Base-by-base conservation (phyloP, 352 stramenopile genomes). In the Aphanomyces cochlioides region DNA sequence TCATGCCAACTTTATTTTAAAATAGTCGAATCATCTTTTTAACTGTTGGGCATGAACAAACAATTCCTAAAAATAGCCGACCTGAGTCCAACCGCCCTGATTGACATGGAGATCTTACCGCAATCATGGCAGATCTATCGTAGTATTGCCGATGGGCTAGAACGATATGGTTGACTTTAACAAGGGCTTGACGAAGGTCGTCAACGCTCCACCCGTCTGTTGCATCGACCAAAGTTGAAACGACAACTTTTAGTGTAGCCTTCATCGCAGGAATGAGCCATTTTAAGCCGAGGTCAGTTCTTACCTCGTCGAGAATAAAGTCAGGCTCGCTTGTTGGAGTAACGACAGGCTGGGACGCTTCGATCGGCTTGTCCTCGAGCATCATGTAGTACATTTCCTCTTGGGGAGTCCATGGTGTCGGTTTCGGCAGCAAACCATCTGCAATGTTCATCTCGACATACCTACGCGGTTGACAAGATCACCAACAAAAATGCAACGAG, bases 251-350 rank as follows among this genome's bases (percentile, higher is more conserved):
- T 85, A 95, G 90, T 56, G 77, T 78, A 50, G 68, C 67, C 87
- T 94, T 53, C 19, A 71, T 10, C 0, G 54, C 58, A 40, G 7
- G 71, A 39, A 36, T 56, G 54, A 56, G 47, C 10, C 34, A 28
- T 28, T 28, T 28, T 28, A 28, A 28, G 28, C 28, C 28, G 28
- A 28, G 28, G 28, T 28, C 28, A 65, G 48, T 69, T 56, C 12
- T n/a, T 73, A 95, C 87, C 84, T 90, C 73, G 45, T 95, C 84
- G 83, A 89, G 90, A 80, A 92, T 83, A 81, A 93, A 92, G 7
- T n/a, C 40, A n/a, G 47, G 13, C 73, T 57, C 28, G 54, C 40
- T n/a, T 60, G 50, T 36, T 73, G 19, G 13, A 6, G 64, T 68
- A 7, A 67, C 53, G 5, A 66, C 64, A 8, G 59, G 38, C 4